phyloP scores from a whole-genome alignment of 2,329 filamentous ascomycete species.

The Cladosporium sp. region DNA sequence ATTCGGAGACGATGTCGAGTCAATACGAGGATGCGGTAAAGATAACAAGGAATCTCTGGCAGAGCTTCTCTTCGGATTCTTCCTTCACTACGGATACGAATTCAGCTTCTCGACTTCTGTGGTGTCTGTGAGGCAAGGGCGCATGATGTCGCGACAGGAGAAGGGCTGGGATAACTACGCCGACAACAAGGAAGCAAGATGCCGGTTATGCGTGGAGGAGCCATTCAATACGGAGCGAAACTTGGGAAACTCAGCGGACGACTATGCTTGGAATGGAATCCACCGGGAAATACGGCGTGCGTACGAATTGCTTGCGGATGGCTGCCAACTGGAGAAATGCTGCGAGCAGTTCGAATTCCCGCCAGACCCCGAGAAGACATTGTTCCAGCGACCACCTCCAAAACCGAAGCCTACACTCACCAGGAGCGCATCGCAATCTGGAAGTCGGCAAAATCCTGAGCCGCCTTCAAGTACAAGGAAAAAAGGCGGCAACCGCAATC shows the following conservation, averaged over 20 bases:
- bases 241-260: conserved; percentile 92
- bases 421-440: conserved; percentile 46
- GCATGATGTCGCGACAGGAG: conserved; percentile 73
- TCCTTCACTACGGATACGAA: conserved; percentile 90
- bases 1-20: conserved; percentile 84
- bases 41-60: conserved; percentile 81
- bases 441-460: conserved; percentile 47
- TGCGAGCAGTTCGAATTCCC: conserved; percentile 89
- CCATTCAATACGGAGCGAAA: conserved; percentile 90
- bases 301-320: conserved; percentile 74
- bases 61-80: conserved; percentile 90
- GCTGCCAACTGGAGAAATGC: conserved; percentile 74
- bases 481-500: conserved; percentile 47
- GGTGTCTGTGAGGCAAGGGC: conserved; percentile 81
- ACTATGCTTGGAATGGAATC: conserved; percentile 87
- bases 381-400: conserved; percentile 57
- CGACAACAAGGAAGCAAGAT: conserved; percentile 52
- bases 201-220: conserved; percentile 90
- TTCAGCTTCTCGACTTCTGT: conserved; percentile 84
- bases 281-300: conserved; percentile 87
- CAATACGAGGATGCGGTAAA: conserved; percentile 70
- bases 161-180: conserved; percentile 75
- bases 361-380: conserved; percentile 62
- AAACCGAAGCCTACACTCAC: conserved; percentile 58
- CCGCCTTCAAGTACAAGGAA: conserved; percentile 35